These are phyloP conservation scores for Arthrocladium fulminans DNA, from an alignment of 2,329 filamentous ascomycete genomes.

Conservation along the genomic window DNA sequence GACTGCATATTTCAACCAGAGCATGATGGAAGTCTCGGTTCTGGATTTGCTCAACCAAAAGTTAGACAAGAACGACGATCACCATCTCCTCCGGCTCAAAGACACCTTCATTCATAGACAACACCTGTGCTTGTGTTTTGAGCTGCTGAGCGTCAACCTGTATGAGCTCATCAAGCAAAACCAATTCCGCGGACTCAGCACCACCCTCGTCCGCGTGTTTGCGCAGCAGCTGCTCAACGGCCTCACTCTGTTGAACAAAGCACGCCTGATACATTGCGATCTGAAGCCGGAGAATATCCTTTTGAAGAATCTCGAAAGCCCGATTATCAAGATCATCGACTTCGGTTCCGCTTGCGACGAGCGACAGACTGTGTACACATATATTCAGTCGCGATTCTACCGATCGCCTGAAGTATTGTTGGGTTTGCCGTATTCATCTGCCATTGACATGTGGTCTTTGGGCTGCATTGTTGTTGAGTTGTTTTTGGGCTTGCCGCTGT, in stretches of 20 bases:
- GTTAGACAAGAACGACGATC: constrained; percentile 98
- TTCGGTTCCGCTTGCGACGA: constrained; percentile 98
- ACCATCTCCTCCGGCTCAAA: constrained; percentile 86
- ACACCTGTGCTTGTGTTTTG: constrained; percentile 92
- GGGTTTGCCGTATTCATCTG: constrained; percentile 93
- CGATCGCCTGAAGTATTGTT: constrained; percentile 90
- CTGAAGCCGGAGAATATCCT: constrained; percentile 97
- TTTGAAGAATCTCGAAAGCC: constrained; percentile 94
- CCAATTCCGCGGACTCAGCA: constrained; percentile 94
- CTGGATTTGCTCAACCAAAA: constrained; percentile 96
- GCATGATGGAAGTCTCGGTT: constrained; percentile 99
- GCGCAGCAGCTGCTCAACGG: constrained; percentile 94
- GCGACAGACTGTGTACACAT: constrained; percentile 96
- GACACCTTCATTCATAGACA: constrained; percentile 98
- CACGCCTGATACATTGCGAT: constrained; percentile 94
- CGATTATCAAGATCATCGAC: constrained; percentile 99
- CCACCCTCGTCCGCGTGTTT: constrained; percentile 92
- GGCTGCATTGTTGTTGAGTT: constrained; percentile 97
- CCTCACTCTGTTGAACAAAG: constrained; percentile 85
- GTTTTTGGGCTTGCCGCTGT: constrained; percentile 86
- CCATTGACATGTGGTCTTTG: constrained; percentile 99
- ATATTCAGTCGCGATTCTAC: constrained; percentile 97
- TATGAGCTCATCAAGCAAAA: constrained; percentile 99
- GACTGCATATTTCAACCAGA: constrained; percentile 98
- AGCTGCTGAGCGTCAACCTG: constrained; percentile 90